Percentiles rank a stretch among this genome's conserved stretches.
Evolutionary conservation across 345 rosid species (phyloP).

Genomic region (Murraya koenigii): DNA sequence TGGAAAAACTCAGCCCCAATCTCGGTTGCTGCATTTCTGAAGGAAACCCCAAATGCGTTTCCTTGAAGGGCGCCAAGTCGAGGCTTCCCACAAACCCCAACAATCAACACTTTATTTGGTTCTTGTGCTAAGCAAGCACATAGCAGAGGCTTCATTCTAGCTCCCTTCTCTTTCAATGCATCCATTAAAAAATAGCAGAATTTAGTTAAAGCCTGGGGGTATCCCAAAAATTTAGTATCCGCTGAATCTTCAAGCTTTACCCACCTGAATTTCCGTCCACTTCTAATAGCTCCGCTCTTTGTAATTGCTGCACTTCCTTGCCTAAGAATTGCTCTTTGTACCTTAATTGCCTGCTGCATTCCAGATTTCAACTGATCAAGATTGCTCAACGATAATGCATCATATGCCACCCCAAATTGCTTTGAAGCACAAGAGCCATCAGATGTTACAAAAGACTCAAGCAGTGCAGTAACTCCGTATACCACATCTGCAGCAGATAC

Average conservation of each 20-base stretch:
- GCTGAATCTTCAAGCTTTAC: slow-evolving; percentile 81
- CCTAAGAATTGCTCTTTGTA: slow-evolving; percentile 84
- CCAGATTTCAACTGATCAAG: slow-evolving; percentile 72
- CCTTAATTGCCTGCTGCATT: slow-evolving; percentile 92
- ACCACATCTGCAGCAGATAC: slow-evolving; percentile 98
- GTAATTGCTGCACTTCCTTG: slow-evolving; percentile 94
- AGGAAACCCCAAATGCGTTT: slow-evolving; percentile 85
- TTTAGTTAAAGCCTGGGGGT: slow-evolving; percentile 92
- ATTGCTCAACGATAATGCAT: slow-evolving; percentile 77
- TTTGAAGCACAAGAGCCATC: slow-evolving; percentile 83
- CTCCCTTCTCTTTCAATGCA: slow-evolving; percentile 94
- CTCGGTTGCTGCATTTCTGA: slow-evolving; percentile 81
- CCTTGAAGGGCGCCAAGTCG: slow-evolving; percentile 90
- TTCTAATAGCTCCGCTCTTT: slow-evolving; percentile 76
- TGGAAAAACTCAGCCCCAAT: slow-evolving; percentile 84
- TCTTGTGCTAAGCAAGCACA: slow-evolving; percentile 79
- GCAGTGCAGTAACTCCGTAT: slow-evolving; percentile 92
- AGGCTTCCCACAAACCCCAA: slow-evolving; percentile 93
- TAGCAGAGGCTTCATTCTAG: slow-evolving; percentile 82
- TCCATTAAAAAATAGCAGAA: slow-evolving; percentile 97
- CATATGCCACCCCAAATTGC: slow-evolving; percentile 92
- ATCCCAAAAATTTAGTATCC: slow-evolving; percentile 74
- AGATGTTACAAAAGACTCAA: slow-evolving; percentile 77
- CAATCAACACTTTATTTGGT: slow-evolving; percentile 71
- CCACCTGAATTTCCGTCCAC: slow-evolving; percentile 96